Conservation (phyloP, 2,329 filamentous ascomycete species). For the Claviceps africana region DNA sequence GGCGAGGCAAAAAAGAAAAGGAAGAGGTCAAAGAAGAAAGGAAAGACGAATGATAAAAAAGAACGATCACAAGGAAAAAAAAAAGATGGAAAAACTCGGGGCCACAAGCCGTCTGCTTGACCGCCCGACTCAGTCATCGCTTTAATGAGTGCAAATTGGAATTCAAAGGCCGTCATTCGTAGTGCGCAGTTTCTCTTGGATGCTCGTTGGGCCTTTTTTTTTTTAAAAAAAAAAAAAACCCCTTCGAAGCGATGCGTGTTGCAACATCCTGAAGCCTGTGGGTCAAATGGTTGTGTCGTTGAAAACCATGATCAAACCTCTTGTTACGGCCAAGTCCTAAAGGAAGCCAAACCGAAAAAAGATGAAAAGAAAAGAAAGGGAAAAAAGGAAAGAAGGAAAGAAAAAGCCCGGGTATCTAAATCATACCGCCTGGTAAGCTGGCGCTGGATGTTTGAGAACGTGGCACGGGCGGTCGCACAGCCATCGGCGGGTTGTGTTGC, state of each 20-base stretch:
- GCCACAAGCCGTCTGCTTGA: neutral
- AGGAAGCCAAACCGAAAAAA: too few species aligned
- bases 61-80: neutral
- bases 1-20: neutral
- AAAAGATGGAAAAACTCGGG: neutral
- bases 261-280: neutral
- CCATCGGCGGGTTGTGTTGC: constrained; percentile 2
- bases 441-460: constrained; percentile 15
- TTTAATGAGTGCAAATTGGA: neutral
- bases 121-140: neutral
- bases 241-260: neutral
- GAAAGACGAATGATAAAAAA: neutral
- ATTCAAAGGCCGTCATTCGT: constrained; percentile 5
- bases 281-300: neutral
- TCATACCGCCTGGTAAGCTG: constrained; percentile 31
- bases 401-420: constrained; percentile 15
- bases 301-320: neutral
- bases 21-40: neutral
- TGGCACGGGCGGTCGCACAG: neutral
- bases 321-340: neutral
- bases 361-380: neutral
- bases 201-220: neutral
- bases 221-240: too few species aligned
- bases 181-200: constrained; percentile 3
- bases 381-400: too few species aligned